Base-by-base conservation (phyloP, 306 rosid genomes). In the Elaeagnus macrophylla region DNA sequence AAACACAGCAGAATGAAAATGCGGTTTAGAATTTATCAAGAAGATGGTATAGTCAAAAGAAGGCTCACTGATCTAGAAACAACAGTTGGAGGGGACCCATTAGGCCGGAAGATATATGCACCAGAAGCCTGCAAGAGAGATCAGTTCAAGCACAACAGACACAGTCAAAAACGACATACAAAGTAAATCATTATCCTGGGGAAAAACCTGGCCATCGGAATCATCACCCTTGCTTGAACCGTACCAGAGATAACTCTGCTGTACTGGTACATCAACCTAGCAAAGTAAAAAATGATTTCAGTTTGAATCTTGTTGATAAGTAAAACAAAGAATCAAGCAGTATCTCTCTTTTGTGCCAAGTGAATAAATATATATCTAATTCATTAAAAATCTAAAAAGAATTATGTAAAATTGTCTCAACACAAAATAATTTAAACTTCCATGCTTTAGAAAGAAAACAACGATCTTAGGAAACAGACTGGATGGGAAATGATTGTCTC, bases 71-170 rank as follows among this genome's bases (percentile, higher is more conserved):
- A 71, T 90, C 86, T 83, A 55, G 97, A 83, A 71, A 81, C 79
- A 53, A 81, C n/a, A 57, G 25, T 74, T 39, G 90, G 88, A 57
- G 78, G 72, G 45, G 82, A 46, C 12, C 79, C 94, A 40, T 45
- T 61, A 53, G 97, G 97, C 75, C 93, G 78, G 64, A 89, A 89
- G 65, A 89, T 83, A 60, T 89, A 89, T 42, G 97, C 97, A 54
- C 90, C 94, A 14, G 97, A 89, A 56, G 73, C 69, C 81, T 89
- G 54, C 53, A 39, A 14, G 58, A 71, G 13, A 48, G 58, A 68
- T 60, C 14, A 47, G 32, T 25, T 40, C 16, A 54, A 32, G 54
- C 53, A 15, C 60, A 67, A 50, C 61, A 63, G 52, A 37, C 51
- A 37, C 49, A 47, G 45, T 38, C 39, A 42, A 4, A 48, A 54